Conservation (phyloP, 2,329 filamentous ascomycete genomes). For the Arthrinium puccinioides region DNA sequence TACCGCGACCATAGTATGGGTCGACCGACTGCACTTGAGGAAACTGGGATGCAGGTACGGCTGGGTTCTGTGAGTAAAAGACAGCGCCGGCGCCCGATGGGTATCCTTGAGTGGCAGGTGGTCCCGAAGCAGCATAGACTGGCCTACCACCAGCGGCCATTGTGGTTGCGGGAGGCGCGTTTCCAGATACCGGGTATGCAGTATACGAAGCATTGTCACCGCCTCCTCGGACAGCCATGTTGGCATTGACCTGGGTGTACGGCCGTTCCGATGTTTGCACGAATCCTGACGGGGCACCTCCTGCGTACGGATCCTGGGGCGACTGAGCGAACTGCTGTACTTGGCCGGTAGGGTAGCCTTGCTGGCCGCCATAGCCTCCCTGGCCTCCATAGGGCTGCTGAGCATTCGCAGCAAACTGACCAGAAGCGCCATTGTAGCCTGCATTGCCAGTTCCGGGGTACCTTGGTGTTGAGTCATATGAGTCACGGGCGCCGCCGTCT, state of each 20-base stretch:
- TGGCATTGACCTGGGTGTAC: conserved; percentile 21
- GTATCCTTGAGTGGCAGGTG: not conserved
- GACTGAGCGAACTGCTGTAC: conserved; percentile 17
- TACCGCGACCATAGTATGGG: conserved; percentile 53
- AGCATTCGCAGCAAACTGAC: conserved; percentile 18
- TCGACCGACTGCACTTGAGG: conserved; percentile 40
- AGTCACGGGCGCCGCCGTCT: conserved; percentile 28
- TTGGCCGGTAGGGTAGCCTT: conserved; percentile 18
- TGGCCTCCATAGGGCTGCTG: conserved; percentile 21
- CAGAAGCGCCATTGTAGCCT: conserved; percentile 40
- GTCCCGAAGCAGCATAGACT: conserved; percentile 2
- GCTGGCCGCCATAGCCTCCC: conserved; percentile 18
- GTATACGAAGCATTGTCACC: conserved; percentile 2
- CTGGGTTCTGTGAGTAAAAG: conserved; percentile 26
- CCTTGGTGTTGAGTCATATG: conserved; percentile 34
- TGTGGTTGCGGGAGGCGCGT: not conserved
- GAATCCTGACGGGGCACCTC: conserved; percentile 17
- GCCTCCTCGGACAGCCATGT: conserved; percentile 12
- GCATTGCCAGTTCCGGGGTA: conserved; percentile 44
- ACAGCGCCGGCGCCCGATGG: conserved; percentile 4
- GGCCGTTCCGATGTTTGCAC: conserved; percentile 18
- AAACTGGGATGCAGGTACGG: conserved; percentile 24
- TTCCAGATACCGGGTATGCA: not conserved
- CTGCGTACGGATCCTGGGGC: conserved; percentile 16
- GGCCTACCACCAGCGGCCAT: not conserved